Percentiles rank a stretch among this genome's conserved stretches.
phyloP scores from a whole-genome alignment of 345 rosid species.

The Eucalyptus marginata region DNA sequence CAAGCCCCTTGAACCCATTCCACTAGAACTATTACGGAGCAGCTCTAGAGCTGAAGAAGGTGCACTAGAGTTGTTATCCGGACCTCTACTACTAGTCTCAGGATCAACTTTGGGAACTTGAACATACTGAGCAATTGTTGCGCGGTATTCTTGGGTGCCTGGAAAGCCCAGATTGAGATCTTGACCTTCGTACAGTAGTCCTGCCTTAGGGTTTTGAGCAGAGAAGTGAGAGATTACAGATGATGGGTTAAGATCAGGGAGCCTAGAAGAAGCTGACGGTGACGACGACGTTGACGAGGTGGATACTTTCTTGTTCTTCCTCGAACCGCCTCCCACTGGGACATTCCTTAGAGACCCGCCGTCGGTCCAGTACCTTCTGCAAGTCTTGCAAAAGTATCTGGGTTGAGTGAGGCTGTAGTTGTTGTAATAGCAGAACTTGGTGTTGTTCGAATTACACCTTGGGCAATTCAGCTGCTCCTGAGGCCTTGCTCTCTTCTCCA shows the following conservation, averaged over 20 bases:
- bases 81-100: not conserved
- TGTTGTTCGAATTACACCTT: conserved; percentile 88
- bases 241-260: conserved; percentile 29
- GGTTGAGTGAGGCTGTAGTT: conserved; percentile 98
- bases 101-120: conserved; percentile 21
- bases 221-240: not conserved
- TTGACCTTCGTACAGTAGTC: conserved; percentile 58
- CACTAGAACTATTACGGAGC: not conserved
- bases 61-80: not conserved
- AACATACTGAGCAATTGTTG: conserved; percentile 49
- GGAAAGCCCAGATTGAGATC: conserved; percentile 80
- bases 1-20: not conserved
- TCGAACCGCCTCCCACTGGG: conserved; percentile 97
- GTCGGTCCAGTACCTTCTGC: conserved; percentile 98
- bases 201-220: conserved; percentile 5
- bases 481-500: conserved; percentile 48
- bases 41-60: not conserved
- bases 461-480: conserved; percentile 89
- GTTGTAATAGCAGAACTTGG: conserved; percentile 98
- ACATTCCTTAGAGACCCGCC: conserved; percentile 93
- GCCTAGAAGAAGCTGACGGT: conserved; percentile 32
- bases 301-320: conserved; percentile 86
- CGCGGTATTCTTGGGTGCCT: conserved; percentile 9
- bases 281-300: conserved; percentile 8
- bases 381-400: conserved; percentile 92